phyloP scores from a whole-genome alignment of 305 asterid genomes.

The Solanum hybrid region DNA sequence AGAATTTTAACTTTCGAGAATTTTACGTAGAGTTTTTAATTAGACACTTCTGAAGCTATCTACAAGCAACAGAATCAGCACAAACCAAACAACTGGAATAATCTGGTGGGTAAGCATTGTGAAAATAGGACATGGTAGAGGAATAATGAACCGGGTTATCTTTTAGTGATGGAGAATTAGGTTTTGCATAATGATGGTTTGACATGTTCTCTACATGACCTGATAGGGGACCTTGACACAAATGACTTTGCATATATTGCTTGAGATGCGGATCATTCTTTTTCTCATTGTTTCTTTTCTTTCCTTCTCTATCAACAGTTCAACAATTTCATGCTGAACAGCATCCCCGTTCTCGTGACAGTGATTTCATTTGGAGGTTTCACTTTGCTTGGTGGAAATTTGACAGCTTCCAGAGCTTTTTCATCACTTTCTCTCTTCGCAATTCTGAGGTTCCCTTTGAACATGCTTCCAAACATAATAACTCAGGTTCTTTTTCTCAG shows the following conservation, averaged over 20 bases:
- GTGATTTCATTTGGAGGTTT: constrained; percentile 74
- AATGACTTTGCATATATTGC: background rate
- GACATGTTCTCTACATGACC: background rate
- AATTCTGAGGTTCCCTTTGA: constrained; percentile 63
- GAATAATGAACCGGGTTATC: background rate
- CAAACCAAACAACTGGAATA: background rate
- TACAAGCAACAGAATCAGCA: background rate
- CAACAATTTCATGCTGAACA: constrained; percentile 74
- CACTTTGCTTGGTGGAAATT: constrained; percentile 80
- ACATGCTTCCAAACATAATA: constrained; percentile 80
- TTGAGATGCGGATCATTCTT: background rate
- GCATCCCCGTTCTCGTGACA: constrained; percentile 85
- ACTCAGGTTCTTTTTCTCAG: constrained; percentile 58
- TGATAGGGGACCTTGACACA: background rate
- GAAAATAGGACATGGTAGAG: background rate
- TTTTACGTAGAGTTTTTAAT: background rate
- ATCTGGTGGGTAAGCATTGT: background rate
- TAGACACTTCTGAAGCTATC: background rate
- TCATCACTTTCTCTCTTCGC: constrained; percentile 84
- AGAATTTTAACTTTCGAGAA: background rate
- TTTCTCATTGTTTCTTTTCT: constrained; percentile 1
- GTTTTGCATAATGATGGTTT: background rate
- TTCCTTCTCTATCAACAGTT: constrained; percentile 46
- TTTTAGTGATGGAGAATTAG: background rate
- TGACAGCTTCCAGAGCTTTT: constrained; percentile 92